These are phyloP conservation scores for Diplodia corticola DNA, from an alignment of 2,329 filamentous ascomycete species.

Conservation along the genomic window DNA sequence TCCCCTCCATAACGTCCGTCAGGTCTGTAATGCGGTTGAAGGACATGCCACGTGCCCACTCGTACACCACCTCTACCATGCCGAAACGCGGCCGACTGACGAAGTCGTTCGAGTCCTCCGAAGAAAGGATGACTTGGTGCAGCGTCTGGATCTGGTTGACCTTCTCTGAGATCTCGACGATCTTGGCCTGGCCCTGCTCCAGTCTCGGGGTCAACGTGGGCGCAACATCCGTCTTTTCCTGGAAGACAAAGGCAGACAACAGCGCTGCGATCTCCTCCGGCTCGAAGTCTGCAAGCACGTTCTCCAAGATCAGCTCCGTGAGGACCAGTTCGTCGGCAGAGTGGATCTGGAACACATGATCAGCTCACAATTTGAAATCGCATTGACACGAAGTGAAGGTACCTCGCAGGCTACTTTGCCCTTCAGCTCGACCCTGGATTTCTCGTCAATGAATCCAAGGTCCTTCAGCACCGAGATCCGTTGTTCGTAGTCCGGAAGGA, in stretches of 20 bases:
- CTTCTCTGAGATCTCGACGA: conserved; percentile 87
- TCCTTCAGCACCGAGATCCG: conserved; percentile 89
- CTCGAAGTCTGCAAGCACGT: conserved; percentile 91
- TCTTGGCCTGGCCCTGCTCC: conserved; percentile 78
- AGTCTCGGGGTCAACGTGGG: conserved; percentile 81
- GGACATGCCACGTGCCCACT: conserved; percentile 96
- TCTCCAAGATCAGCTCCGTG: conserved; percentile 94
- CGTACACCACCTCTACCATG: conserved; percentile 95
- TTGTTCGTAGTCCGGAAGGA: conserved; percentile 95
- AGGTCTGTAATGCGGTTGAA: conserved; percentile 97
- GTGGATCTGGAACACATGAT: conserved; percentile 63
- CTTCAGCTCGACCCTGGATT: conserved; percentile 87
- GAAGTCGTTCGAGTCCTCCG: conserved; percentile 92
- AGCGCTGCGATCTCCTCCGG: conserved; percentile 95
- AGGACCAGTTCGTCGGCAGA: conserved; percentile 95
- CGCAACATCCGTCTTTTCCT: conserved; percentile 85
- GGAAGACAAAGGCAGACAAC: conserved; percentile 93
- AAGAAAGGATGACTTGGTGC: conserved; percentile 87
- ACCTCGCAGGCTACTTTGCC: conserved; percentile 95
- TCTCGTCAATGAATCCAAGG: conserved; percentile 85
- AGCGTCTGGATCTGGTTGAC: conserved; percentile 87
- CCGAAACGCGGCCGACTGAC: conserved; percentile 85
- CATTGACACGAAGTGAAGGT: conserved; percentile 27
- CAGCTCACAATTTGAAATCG: neutral
- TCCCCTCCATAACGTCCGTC: conserved; percentile 95